A percentile compares a stretch with the other conserved stretches of the same genome.
phyloP scores from a whole-genome alignment of 257 asterid species.

The Paulownia fortunei region DNA sequence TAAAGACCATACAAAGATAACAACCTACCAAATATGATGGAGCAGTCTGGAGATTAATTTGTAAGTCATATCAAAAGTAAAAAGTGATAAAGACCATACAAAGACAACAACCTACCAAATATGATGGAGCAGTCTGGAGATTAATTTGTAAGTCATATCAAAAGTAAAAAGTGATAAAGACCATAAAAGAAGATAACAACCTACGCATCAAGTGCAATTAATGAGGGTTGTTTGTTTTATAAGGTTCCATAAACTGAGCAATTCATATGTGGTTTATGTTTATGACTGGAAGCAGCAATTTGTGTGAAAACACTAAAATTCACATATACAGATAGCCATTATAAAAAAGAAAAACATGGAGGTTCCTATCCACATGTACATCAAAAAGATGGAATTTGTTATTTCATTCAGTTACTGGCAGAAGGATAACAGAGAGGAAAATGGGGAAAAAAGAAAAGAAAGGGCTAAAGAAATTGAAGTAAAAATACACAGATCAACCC shows the following conservation, averaged over 20 bases:
- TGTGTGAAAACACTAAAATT: background rate
- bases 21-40: too few relatives aligned
- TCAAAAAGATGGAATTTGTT: background rate
- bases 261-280: background rate
- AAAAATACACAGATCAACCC: conserved; percentile 23
- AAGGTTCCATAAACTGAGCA: background rate
- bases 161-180: background rate
- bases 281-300: background rate
- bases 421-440: conserved; percentile 2
- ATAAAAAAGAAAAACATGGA: background rate
- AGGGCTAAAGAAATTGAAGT: background rate
- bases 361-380: background rate
- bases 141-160: background rate
- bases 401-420: background rate
- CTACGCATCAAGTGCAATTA: background rate
- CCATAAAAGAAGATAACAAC: background rate
- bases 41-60: too few relatives aligned
- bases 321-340: background rate
- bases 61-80: too few relatives aligned
- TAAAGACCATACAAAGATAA: too few relatives aligned
- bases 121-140: background rate
- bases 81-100: too few relatives aligned
- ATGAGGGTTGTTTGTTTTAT: background rate
- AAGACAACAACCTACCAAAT: too few relatives aligned
- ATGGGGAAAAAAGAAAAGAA: background rate